phyloP scores from a whole-genome alignment of 495 filamentous ascomycete genomes.

The Hamigera avellanea region DNA sequence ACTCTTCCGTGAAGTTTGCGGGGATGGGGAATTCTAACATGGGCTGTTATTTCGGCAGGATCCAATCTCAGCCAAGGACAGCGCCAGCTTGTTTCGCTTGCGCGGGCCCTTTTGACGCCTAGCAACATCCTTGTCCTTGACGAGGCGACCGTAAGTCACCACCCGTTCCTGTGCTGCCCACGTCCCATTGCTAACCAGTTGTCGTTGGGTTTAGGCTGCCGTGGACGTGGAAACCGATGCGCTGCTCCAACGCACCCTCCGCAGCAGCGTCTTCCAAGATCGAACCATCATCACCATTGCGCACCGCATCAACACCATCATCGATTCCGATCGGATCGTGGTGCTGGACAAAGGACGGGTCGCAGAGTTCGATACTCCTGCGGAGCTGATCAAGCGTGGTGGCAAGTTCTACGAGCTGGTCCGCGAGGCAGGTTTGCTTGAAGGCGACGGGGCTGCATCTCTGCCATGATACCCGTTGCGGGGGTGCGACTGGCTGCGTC shows the following conservation, averaged over 20 bases:
- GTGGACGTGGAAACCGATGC: conserved; percentile 94
- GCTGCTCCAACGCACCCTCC: conserved; percentile 51
- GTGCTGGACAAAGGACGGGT: conserved; percentile 66
- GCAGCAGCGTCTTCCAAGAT: conserved; percentile 60
- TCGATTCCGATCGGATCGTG: conserved; percentile 83
- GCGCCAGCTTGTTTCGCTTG: conserved; percentile 84
- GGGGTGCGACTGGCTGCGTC: neutral
- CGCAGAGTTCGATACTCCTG: conserved; percentile 48
- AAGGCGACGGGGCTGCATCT: conserved; percentile 6
- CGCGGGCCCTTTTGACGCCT: conserved; percentile 84
- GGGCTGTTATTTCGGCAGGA: conserved; percentile 18
- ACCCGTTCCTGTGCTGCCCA: neutral
- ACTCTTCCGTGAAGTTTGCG: too few relatives aligned
- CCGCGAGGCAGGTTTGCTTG: conserved; percentile 43
- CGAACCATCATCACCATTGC: conserved; percentile 97
- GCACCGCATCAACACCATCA: conserved; percentile 93
- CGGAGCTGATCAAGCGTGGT: conserved; percentile 37
- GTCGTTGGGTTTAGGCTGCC: conserved; percentile 46
- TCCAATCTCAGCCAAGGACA: conserved; percentile 54
- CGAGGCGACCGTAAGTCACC: conserved; percentile 64
- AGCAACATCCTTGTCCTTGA: conserved; percentile 96
- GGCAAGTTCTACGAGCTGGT: conserved; percentile 47
- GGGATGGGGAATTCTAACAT: too few relatives aligned
- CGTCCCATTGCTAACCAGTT: neutral
- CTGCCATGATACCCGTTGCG: neutral